These are phyloP conservation scores for Wickerhamomyces bisporus DNA, from an alignment of 805 yeast genomes.

Conservation along the genomic window DNA sequence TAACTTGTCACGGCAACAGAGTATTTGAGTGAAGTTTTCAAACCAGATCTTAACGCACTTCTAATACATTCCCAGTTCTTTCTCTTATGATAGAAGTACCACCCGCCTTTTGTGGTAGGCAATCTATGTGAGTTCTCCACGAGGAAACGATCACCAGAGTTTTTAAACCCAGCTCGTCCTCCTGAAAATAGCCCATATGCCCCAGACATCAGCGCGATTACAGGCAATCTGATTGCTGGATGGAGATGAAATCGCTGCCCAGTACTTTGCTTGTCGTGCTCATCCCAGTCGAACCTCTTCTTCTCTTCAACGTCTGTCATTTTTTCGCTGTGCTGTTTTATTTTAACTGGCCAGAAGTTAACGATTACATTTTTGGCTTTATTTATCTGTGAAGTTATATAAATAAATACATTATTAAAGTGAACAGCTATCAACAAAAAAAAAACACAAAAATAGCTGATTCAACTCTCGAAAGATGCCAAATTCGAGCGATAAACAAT, in stretches of 20 bases:
- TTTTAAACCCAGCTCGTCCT: slow-evolving; percentile 51
- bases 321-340: no score
- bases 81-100: slow-evolving; percentile 85
- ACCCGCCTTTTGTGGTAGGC: slow-evolving; percentile 73
- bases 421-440: not conserved
- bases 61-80: slow-evolving; percentile 70
- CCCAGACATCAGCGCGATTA: slow-evolving; percentile 35
- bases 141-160: slow-evolving; percentile 53
- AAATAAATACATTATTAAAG: no score
- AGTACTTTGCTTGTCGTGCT: not conserved
- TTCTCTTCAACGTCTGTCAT: no score
- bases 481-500: slow-evolving; percentile 3
- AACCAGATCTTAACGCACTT: slow-evolving; percentile 46
- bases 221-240: slow-evolving; percentile 40
- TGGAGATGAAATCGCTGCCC: slow-evolving; percentile 41
- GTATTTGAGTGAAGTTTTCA: slow-evolving; percentile 36
- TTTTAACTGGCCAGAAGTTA: no score
- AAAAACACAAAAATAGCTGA: not conserved
- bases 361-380: no score
- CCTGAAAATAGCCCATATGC: slow-evolving; percentile 49
- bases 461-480: not conserved
- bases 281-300: not conserved
- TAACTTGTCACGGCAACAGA: slow-evolving; percentile 41
- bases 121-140: slow-evolving; percentile 81
- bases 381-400: no score